Conservation (phyloP, 495 filamentous ascomycete species). For the Penicillium pancosmium region DNA sequence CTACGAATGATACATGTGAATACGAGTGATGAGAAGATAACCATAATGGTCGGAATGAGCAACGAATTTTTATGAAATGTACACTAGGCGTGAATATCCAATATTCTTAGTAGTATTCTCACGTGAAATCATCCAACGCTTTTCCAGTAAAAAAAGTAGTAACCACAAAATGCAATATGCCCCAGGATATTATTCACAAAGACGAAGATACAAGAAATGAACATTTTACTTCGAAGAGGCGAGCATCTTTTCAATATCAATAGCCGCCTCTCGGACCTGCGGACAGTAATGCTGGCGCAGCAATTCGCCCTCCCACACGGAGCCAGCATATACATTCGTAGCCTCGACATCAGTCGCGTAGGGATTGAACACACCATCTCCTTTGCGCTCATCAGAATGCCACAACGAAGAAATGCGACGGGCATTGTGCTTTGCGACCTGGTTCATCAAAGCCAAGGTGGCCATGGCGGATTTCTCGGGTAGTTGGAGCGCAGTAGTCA, state of each 20-base stretch:
- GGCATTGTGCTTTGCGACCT: slow-evolving; percentile 72
- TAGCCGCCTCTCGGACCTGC: slow-evolving; percentile 75
- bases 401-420: slow-evolving; percentile 72
- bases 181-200: slow-evolving; percentile 6
- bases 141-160: slow-evolving; percentile 8
- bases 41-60: too few species aligned
- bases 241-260: slow-evolving; percentile 69
- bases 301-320: slow-evolving; percentile 92
- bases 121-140: not conserved
- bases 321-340: slow-evolving; percentile 86
- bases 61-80: not conserved
- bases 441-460: slow-evolving; percentile 69
- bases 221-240: slow-evolving; percentile 31
- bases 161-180: slow-evolving; percentile 5
- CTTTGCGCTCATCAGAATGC: slow-evolving; percentile 88
- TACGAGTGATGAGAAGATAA: too few species aligned
- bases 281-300: slow-evolving; percentile 83
- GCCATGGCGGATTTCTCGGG: slow-evolving; percentile 87
- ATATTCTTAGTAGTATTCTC: not conserved
- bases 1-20: too few species aligned
- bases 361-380: slow-evolving; percentile 70
- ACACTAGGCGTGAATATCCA: not conserved
- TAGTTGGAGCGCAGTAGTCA: slow-evolving; percentile 77
- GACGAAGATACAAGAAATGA: slow-evolving; percentile 19
- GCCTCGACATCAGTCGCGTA: slow-evolving; percentile 64